A percentile compares a stretch with the other conserved stretches of the same genome.
These are phyloP conservation scores for Acephala macrosclerotiorum DNA, from an alignment of 2,329 filamentous ascomycete species.

Conservation along the genomic window DNA sequence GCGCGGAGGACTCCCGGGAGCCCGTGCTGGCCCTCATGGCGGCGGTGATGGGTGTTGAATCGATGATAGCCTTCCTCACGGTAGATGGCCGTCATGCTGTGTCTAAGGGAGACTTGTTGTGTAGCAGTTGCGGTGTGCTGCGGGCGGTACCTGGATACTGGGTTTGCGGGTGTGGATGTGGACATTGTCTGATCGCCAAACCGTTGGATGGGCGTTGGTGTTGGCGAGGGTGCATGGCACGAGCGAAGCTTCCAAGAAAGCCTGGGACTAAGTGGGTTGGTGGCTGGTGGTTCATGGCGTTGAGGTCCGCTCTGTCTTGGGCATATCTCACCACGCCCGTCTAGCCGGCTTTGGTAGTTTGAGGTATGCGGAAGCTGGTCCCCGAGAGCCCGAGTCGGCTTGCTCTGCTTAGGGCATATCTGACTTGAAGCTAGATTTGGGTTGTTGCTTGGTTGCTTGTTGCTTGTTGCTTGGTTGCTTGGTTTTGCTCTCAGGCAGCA, in stretches of 20 bases:
- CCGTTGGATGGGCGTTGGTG: constrained; percentile 14
- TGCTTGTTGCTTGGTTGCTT: background rate
- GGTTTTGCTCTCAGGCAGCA: background rate
- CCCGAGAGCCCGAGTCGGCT: constrained; percentile 10
- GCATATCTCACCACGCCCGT: background rate
- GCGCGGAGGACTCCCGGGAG: constrained; percentile 29
- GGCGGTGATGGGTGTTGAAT: background rate
- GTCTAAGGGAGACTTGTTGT: background rate
- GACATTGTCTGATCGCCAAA: constrained; percentile 27
- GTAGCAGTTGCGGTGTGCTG: constrained; percentile 1
- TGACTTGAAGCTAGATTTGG: background rate
- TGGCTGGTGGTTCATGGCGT: background rate
- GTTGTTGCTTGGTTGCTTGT: background rate
- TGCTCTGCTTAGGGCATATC: background rate
- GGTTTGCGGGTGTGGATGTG: constrained; percentile 1
- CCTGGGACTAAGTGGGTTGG: background rate
- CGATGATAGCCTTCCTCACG: background rate
- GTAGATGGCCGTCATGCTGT: background rate
- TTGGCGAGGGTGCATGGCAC: constrained; percentile 2
- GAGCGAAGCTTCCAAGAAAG: constrained; percentile 7
- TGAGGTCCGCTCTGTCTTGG: constrained; percentile 2
- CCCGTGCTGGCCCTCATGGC: constrained; percentile 14
- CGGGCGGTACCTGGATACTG: constrained; percentile 1
- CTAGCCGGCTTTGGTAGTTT: constrained; percentile 4
- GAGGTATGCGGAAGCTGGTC: constrained; percentile 13